Percentiles rank a stretch among this genome's conserved stretches.
Evolutionary conservation across 2,329 filamentous ascomycete genomes (phyloP).

Genomic region (Aspergillus sp.): DNA sequence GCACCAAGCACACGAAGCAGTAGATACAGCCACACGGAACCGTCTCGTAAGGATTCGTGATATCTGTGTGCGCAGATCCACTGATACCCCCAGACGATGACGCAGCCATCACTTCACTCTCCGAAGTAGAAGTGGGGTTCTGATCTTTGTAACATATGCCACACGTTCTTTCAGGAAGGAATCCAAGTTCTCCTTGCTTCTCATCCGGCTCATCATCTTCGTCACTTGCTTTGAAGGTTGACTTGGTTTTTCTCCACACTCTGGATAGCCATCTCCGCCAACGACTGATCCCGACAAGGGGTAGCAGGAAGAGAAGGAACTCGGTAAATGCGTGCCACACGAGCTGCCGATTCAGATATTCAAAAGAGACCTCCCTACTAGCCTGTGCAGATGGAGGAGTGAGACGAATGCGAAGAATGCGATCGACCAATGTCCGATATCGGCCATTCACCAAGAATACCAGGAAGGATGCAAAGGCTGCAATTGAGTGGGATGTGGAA

Average conservation of each 20-base stretch:
- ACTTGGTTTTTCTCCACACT: constrained; percentile 76
- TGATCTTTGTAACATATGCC: constrained; percentile 96
- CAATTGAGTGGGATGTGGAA: constrained; percentile 72
- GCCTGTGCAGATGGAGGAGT: constrained; percentile 81
- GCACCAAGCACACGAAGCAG: constrained; percentile 93
- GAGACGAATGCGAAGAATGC: constrained; percentile 76
- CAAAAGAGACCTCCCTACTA: constrained; percentile 88
- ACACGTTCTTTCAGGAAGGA: constrained; percentile 88
- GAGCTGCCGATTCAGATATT: constrained; percentile 94
- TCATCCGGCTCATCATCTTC: constrained; percentile 47
- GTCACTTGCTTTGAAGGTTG: constrained; percentile 50
- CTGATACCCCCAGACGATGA: constrained; percentile 71
- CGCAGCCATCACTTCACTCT: constrained; percentile 70
- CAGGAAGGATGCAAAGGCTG: constrained; percentile 79
- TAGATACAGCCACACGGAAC: constrained; percentile 88
- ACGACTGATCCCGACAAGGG: constrained; percentile 86
- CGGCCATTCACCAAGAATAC: constrained; percentile 86
- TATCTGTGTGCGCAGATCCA: constrained; percentile 83
- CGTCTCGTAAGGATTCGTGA: constrained; percentile 93
- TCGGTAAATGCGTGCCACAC: constrained; percentile 99
- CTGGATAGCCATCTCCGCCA: constrained; percentile 88
- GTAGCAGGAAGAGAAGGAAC: constrained; percentile 94
- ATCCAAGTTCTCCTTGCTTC: constrained; percentile 68
- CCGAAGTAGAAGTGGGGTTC: constrained; percentile 65
- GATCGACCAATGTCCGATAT: constrained; percentile 86